These are phyloP conservation scores for Auricularia heimuer DNA, from an alignment of 768 basidiomycete genomes.

Conservation along the genomic window DNA sequence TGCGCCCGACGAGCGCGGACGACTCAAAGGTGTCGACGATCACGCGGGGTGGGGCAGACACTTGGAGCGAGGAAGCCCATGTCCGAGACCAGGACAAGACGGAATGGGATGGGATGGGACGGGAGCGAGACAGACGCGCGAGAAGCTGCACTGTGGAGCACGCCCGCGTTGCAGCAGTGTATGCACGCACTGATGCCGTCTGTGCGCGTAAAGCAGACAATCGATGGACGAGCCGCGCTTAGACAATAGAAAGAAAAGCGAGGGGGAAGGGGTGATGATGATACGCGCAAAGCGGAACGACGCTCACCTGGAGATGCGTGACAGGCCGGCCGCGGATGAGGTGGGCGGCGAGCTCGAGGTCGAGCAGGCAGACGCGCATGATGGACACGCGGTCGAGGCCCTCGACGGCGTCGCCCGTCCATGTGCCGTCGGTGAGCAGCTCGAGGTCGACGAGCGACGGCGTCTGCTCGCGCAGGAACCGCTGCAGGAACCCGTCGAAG, in stretches of 20 bases:
- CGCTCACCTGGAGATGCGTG: background rate
- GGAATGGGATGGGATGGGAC: too few relatives aligned
- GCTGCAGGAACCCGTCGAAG: background rate
- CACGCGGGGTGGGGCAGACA: too few relatives aligned
- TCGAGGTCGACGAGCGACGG: background rate
- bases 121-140: too few relatives aligned
- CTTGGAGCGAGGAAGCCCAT: too few relatives aligned
- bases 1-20: too few relatives aligned
- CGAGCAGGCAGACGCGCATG: constrained; percentile 1
- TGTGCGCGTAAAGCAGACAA: background rate
- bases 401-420: background rate
- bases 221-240: background rate
- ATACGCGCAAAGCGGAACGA: background rate
- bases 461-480: background rate
- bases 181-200: background rate
- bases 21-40: too few relatives aligned
- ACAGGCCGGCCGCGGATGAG: background rate
- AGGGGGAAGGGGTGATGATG: too few relatives aligned
- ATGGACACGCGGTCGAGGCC: background rate
- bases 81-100: too few relatives aligned
- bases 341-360: background rate
- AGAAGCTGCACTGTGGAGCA: too few relatives aligned
- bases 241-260: background rate
- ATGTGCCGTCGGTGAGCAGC: background rate
- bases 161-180: too few relatives aligned